phyloP scores from a whole-genome alignment of 495 filamentous ascomycete species.

The Aspergillus funiculosus region DNA sequence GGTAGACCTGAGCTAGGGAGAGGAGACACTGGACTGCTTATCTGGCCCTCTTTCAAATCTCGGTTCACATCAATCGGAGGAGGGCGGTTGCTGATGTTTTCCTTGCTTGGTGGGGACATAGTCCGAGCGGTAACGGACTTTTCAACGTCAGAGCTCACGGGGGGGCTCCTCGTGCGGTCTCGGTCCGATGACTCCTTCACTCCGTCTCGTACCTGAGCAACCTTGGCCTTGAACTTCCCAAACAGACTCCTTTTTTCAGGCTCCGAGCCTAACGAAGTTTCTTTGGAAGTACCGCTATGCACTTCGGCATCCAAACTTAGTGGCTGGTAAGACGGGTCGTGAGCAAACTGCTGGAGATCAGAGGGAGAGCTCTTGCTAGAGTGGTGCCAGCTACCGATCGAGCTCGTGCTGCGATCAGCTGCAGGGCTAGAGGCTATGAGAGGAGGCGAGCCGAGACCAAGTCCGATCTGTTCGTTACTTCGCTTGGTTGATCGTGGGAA shows the following conservation, averaged over 20 bases:
- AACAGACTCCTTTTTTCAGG: slow-evolving; percentile 65
- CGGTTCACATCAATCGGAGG: slow-evolving; percentile 24
- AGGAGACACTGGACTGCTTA: slow-evolving; percentile 32
- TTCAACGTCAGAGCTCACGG: slow-evolving; percentile 32
- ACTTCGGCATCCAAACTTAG: slow-evolving; percentile 36
- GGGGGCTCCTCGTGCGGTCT: slow-evolving; percentile 51
- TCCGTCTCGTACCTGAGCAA: slow-evolving; percentile 68
- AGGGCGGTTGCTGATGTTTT: slow-evolving; percentile 21
- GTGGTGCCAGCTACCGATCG: slow-evolving; percentile 54
- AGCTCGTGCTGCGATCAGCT: slow-evolving; percentile 64
- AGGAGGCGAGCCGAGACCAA: slow-evolving; percentile 44
- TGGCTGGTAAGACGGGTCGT: slow-evolving; percentile 37
- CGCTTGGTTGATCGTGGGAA: slow-evolving; percentile 54
- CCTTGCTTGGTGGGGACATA: slow-evolving; percentile 22
- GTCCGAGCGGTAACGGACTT: slow-evolving; percentile 22
- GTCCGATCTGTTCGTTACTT: slow-evolving; percentile 47
- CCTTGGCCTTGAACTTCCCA: slow-evolving; percentile 79
- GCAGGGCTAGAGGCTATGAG: slow-evolving; percentile 54
- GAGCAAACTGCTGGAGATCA: slow-evolving; percentile 25
- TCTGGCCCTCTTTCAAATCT: slow-evolving; percentile 21
- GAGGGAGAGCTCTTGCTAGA: slow-evolving; percentile 26
- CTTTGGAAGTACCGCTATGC: slow-evolving; percentile 27
- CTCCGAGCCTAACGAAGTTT: slow-evolving; percentile 37
- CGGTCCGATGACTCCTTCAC: slow-evolving; percentile 53
- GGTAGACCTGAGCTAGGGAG: slow-evolving; percentile 31